Evolutionary conservation across 371 early-diverging fungal species (phyloP).

Genomic region (Mortierella sp.): DNA sequence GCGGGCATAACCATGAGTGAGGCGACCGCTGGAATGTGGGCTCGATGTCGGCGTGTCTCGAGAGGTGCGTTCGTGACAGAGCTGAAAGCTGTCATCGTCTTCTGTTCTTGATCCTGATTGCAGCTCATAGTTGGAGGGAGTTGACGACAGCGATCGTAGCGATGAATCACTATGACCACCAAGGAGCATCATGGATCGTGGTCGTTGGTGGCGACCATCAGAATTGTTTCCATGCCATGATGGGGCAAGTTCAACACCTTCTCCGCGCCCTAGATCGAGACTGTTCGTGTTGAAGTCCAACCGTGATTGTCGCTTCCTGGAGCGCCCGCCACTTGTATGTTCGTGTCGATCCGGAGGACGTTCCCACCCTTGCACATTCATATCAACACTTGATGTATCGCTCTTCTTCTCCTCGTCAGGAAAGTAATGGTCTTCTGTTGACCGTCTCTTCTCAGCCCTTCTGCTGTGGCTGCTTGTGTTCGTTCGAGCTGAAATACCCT

Average conservation of each 20-base stretch:
- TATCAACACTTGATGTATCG: neutral
- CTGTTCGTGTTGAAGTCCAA: neutral
- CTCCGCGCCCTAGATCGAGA: neutral
- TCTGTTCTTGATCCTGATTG: neutral
- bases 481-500: conserved; percentile 2
- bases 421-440: conserved; percentile 1
- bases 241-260: neutral
- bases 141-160: neutral
- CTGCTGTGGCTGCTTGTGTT: conserved; percentile 26
- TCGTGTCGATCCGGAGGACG: conserved; percentile 10
- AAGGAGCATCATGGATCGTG: conserved; percentile 13
- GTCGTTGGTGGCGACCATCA: conserved; percentile 7
- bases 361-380: neutral
- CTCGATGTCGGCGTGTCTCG: neutral
- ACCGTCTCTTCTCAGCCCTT: conserved; percentile 18
- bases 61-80: neutral
- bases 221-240: conserved; percentile 6
- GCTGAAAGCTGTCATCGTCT: neutral
- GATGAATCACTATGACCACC: conserved; percentile 4
- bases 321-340: conserved; percentile 4
- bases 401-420: neutral
- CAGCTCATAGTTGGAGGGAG: neutral
- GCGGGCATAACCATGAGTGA: conserved; percentile 15
- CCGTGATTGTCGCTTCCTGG: conserved; percentile 21
- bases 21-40: neutral